Evolutionary conservation across 2,329 filamentous ascomycete species (phyloP), one percentile per base, ranked within the genome.

Genomic region (Dactylellina cionopaga): DNA sequence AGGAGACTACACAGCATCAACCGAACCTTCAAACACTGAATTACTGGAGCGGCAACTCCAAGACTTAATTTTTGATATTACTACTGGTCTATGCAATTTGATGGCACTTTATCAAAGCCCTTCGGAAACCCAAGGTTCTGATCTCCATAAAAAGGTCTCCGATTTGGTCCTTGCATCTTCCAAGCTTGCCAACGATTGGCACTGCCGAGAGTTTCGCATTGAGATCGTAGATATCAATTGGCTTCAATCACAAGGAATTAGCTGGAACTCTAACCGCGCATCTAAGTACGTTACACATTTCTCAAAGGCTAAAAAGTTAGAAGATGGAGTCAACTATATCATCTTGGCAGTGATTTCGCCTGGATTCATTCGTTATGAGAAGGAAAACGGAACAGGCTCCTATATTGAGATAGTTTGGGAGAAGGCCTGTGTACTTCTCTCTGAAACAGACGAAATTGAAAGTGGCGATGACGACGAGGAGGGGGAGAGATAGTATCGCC

Each of bases 281-380:
- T n/a, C 19, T 3, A 52, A 52, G n/a, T 71, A 71, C 10, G 13
- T 58, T 11, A 52, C 56, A n/a, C 31, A 29, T 1, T 55, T 22
- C 15, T 17, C 31, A 10, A 46, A 47, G 6, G 22, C n/a, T 5
- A 52, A 44, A 15, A 29, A 13, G 5, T 13, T 59, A 0, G 44
- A 64, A 46, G 25, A 49, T 6, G 33, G 55, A 17, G 33, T 35
- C 3, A 24, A 27, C 0, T 71, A 71, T 13, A 3, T 5, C 0
- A 54, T 71, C 15, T 9, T 52, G 0, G 58, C 49, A 4, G 66
- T 71, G 1, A 27, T 64, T 33, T 55, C 35, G 7, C 66, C 66
- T 3, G 66, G 66, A 3, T 71, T 71, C 17, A 64, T 71, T 22
- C 51, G 66, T 0, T 64, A 71, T 31, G 51, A 71, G 31, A 71